phyloP scores from a whole-genome alignment of 2,329 filamentous ascomycete genomes.

The Seiridium cupressi region DNA sequence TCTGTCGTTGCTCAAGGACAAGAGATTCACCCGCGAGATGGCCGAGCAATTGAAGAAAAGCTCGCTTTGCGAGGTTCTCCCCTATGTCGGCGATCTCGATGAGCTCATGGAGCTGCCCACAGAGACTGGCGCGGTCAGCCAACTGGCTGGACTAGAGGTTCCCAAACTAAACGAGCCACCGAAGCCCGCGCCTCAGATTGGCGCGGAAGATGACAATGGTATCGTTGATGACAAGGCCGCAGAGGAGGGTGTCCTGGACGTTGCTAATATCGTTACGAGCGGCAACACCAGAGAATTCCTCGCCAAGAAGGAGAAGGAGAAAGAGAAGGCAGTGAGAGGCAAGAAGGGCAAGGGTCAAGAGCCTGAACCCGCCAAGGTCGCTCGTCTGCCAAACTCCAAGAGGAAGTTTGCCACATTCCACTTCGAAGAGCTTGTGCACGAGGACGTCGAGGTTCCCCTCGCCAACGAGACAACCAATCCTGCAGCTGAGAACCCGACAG shows the following conservation, averaged over 20 bases:
- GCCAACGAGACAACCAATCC: conserved; percentile 17
- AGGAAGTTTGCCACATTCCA: conserved; percentile 67
- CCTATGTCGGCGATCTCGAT: conserved; percentile 46
- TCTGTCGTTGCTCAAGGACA: conserved; percentile 59
- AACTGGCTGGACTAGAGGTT: conserved; percentile 30
- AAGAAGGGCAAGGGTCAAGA: conserved; percentile 60
- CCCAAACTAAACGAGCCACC: conserved; percentile 29
- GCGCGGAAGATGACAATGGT: conserved; percentile 34
- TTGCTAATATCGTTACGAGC: conserved; percentile 80
- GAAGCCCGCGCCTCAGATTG: conserved; percentile 22
- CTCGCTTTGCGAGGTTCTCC: conserved; percentile 63
- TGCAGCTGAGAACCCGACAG: neutral
- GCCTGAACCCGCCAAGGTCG: conserved; percentile 50
- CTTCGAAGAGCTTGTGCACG: conserved; percentile 66
- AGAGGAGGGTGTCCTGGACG: conserved; percentile 75
- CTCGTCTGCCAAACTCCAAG: conserved; percentile 70
- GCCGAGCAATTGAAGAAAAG: conserved; percentile 70
- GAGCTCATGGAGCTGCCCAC: conserved; percentile 48
- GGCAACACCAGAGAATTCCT: conserved; percentile 81
- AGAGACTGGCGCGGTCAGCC: conserved; percentile 30
- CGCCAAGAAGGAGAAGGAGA: conserved; percentile 78
- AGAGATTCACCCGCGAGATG: conserved; percentile 64
- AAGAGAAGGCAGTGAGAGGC: conserved; percentile 56
- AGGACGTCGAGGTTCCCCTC: conserved; percentile 44
- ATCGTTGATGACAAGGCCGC: conserved; percentile 35